Base-by-base conservation (phyloP, 2,329 filamentous ascomycete genomes). In the Endothia cerciana region DNA sequence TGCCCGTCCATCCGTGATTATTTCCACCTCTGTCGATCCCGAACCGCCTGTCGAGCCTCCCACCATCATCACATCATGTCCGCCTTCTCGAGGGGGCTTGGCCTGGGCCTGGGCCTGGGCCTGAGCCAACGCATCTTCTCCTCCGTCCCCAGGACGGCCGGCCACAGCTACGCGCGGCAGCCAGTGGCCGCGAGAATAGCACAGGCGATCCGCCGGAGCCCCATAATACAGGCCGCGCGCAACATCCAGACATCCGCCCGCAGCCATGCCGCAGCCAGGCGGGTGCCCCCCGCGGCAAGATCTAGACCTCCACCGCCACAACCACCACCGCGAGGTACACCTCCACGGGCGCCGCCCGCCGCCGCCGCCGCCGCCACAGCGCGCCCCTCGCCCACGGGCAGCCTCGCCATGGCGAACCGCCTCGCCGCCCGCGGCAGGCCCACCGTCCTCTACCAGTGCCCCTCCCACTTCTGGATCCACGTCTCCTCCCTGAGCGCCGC, bases 381-480 rank as follows among this genome's bases (percentile, higher is more conserved):
- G 4, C 7, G n/a, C 10, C 30, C 56, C 56, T 60, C 63, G 36
- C 63, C 45, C 11, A 43, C 53, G 7, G 38, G 25, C 10, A 22
- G 62, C 43, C 38, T 67, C 53, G 40, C 71, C 60, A 47, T 57
- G 76, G 81, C 82, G 71, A 82, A 83, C 68, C 83, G 81, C 66
- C 81, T 92, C 45, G 84, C 86, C 17, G 78, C 80, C 65, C 85
- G 86, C 69, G 73, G 81, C n/a, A 77, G 81, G 1, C 81, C 85
- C 5, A 87, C 89, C 8, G 76, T 85, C 3, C 80, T 92, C 53
- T 92, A 91, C 79, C 81, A 89, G 71, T 84, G 85, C 1, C 87
- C 87, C 17, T 87, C 87, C 1, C 88, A 91, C 72, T 84, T 84
- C 65, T 82, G 83, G 76, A 90, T 88, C 75, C 82, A 89, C 68